phyloP scores from a whole-genome alignment of 2,329 filamentous ascomycete genomes.

The Rhynchosporium secalis region DNA sequence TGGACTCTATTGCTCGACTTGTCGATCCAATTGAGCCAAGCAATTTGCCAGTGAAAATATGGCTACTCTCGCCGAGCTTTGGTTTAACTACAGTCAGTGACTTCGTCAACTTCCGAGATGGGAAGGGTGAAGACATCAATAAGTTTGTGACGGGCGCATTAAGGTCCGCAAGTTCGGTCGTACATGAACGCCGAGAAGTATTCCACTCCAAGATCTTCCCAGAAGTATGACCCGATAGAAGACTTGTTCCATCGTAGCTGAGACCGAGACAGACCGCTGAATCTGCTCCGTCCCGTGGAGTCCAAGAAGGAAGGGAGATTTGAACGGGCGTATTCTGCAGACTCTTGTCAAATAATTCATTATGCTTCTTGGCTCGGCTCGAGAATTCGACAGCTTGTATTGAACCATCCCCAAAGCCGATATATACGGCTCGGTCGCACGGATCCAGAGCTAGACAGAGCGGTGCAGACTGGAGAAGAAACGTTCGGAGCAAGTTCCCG shows the following conservation, averaged over 20 bases:
- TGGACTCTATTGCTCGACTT: conserved; percentile 30
- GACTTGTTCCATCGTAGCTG: conserved; percentile 77
- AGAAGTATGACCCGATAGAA: conserved; percentile 78
- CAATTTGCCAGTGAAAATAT: conserved; percentile 67
- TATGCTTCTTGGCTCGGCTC: conserved; percentile 47
- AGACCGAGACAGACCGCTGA: conserved; percentile 67
- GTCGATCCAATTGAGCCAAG: conserved; percentile 38
- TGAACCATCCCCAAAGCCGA: conserved; percentile 76
- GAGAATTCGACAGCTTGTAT: conserved; percentile 78
- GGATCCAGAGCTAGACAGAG: conserved; percentile 77
- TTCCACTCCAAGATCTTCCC: conserved; percentile 84
- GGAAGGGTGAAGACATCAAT: conserved; percentile 64
- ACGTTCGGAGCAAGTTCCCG: conserved; percentile 74
- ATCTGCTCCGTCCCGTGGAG: conserved; percentile 47
- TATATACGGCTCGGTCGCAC: conserved; percentile 78
- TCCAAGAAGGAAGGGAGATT: conserved; percentile 51
- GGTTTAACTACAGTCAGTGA: conserved; percentile 74
- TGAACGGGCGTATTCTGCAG: conserved; percentile 59
- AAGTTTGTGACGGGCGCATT: conserved; percentile 84
- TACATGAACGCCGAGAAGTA: conserved; percentile 47
- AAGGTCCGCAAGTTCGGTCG: conserved; percentile 46
- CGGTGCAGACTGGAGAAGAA: conserved; percentile 74
- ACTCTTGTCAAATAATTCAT: conserved; percentile 45
- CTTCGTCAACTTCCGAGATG: conserved; percentile 49
- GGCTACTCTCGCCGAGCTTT: conserved; percentile 64